Conservation (phyloP, 2,329 filamentous ascomycete species). For the Gaeumannomyces sp. region DNA sequence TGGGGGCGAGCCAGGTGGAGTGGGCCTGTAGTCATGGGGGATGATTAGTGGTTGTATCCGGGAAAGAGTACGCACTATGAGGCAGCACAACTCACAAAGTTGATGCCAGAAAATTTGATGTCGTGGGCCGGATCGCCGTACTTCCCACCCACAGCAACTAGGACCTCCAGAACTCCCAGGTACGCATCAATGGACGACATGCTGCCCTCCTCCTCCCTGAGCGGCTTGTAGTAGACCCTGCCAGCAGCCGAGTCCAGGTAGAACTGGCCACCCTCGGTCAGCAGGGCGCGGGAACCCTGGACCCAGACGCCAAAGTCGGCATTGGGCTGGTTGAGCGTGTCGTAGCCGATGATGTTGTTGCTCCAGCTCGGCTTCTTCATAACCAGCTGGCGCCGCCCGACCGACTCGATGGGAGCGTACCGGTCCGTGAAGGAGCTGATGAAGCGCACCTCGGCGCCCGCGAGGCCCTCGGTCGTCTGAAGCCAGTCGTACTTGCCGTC, state of each 20-base stretch:
- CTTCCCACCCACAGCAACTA: constrained; percentile 11
- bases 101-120: constrained; percentile 10
- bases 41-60: not conserved
- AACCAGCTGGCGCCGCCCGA: constrained; percentile 10
- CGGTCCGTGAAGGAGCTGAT: constrained; percentile 11
- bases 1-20: constrained; percentile 11
- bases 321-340: constrained; percentile 9
- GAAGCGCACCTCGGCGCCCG: constrained; percentile 12
- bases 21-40: constrained; percentile 1
- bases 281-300: constrained; percentile 11
- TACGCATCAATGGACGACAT: constrained; percentile 9
- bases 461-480: constrained; percentile 8
- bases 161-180: constrained; percentile 10
- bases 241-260: constrained; percentile 12
- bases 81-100: constrained; percentile 1
- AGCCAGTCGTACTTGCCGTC: constrained; percentile 12
- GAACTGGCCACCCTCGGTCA: constrained; percentile 13
- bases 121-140: constrained; percentile 13
- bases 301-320: constrained; percentile 14
- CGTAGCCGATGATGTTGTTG: constrained; percentile 12
- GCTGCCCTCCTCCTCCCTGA: constrained; percentile 11
- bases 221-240: constrained; percentile 14
- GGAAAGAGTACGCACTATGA: not conserved
- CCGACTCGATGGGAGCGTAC: constrained; percentile 12
- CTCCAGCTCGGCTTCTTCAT: constrained; percentile 13